Evolutionary conservation across 352 stramenopile genomes (phyloP).

Genomic region (Globisporangium mamillatum): DNA sequence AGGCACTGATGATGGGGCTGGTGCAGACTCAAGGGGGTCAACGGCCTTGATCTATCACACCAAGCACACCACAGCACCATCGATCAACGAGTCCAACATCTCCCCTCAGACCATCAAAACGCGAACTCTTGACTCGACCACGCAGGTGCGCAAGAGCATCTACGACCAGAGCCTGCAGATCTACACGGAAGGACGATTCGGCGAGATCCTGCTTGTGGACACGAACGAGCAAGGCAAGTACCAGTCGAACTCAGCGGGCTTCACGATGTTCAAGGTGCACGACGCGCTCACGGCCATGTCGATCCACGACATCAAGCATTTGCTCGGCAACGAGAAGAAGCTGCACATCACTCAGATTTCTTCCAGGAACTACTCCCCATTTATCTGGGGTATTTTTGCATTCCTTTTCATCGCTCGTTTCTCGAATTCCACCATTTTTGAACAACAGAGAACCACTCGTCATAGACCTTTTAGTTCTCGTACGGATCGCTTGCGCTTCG

Average conservation of each 20-base stretch:
- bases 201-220: conserved; percentile 28
- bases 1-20: conserved; percentile 34
- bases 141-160: conserved; percentile 1
- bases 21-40: conserved; percentile 13
- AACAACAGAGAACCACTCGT: neutral
- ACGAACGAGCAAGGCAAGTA: conserved; percentile 20
- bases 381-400: neutral
- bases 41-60: neutral
- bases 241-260: conserved; percentile 4
- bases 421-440: neutral
- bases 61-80: neutral
- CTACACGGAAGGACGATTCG: conserved; percentile 7
- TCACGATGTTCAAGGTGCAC: conserved; percentile 24
- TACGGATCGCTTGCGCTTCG: conserved; percentile 28
- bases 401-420: neutral
- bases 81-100: neutral
- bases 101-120: neutral
- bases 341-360: conserved; percentile 12
- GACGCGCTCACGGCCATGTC: conserved; percentile 28
- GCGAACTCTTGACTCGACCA: neutral
- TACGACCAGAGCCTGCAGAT: conserved; percentile 4
- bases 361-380: neutral
- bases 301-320: conserved; percentile 34
- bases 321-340: conserved; percentile 27
- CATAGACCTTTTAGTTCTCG: neutral